Base-by-base conservation (phyloP, 192 early-diverging fungal genomes). In the Coemansia aciculifera region DNA sequence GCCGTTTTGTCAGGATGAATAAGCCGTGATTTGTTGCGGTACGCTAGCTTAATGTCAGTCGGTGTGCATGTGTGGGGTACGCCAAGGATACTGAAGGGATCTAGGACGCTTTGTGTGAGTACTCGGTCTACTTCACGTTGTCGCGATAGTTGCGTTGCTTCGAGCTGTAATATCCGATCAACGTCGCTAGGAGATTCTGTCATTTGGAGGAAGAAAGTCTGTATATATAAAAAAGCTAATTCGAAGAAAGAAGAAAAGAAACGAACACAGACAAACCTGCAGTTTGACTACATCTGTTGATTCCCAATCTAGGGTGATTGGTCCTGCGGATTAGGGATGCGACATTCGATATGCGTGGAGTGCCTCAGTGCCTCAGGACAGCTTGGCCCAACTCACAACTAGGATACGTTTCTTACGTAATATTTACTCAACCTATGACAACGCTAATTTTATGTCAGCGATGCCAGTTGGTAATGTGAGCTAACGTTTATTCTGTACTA, bases 1-100 rank as follows among this genome's bases (percentile, higher is more conserved):
- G 43, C 62, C 0, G 79, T 71, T 38, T 81, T 81, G 59, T 81
- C 79, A 3, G 79, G 79, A 52, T 81, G 79, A 9, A 81, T 81
- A 7, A 76, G 68, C 8, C 70, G 79, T 2, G 79, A 81, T 32
- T 73, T 77, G 21, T 34, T 59, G 23, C 79, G 68, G 44, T 81
- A 81, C n/a, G 79, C 79, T 0, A 63, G 38, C 15, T 73, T 72
- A 42, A 81, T 49, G 5, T 81, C 79, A n/a, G 44, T 34, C 1
- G 68, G 7, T 1, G 74, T 77, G 61, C 74, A 67, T 3, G 64
- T 71, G n/a, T 17, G 65, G 2, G 74, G 21, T 3, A 81, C 61
- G 0, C 49, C 48, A 17, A 81, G 74, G 48, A 81, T 69, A 5
- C 62, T 64, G 54, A 81, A 81, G 15, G 79, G 79, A 63, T 81